These are phyloP conservation scores for Sicyos baderoa DNA, from an alignment of 306 rosid genomes.

Conservation along the genomic window DNA sequence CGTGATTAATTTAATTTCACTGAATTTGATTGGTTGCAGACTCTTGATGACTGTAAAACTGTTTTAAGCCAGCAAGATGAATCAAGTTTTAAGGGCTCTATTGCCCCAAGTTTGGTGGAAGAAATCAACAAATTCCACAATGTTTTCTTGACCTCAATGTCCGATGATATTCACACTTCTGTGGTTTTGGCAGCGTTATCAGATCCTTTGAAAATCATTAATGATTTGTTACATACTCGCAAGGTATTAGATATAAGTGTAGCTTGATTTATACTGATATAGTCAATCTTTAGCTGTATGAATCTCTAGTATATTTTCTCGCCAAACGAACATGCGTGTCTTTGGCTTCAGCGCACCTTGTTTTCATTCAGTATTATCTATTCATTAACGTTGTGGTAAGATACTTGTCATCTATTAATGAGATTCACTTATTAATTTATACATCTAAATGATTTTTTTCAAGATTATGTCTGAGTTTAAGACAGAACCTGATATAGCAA, in stretches of 20 bases:
- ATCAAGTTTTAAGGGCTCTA: conserved; percentile 40
- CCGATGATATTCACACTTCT: conserved; percentile 86
- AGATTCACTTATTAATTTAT: background rate
- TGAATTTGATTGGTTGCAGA: conserved; percentile 41
- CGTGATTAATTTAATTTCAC: background rate
- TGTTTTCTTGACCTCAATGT: conserved; percentile 65
- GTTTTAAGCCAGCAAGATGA: conserved; percentile 50
- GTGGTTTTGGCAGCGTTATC: conserved; percentile 73
- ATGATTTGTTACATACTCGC: conserved; percentile 80
- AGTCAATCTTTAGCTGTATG: background rate
- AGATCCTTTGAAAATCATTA: conserved; percentile 74
- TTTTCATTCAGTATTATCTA: background rate
- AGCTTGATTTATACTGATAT: background rate
- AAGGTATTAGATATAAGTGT: conserved; percentile 37
- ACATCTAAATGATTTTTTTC: background rate
- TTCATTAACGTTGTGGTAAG: background rate
- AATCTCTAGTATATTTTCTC: background rate
- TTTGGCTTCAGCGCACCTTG: background rate
- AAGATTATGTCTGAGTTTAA: background rate
- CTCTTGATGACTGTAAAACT: conserved; percentile 71
- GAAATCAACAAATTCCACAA: conserved; percentile 43
- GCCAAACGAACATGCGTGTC: background rate
- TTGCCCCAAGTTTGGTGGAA: conserved; percentile 43
- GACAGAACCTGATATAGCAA: background rate
- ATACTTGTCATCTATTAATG: background rate